A percentile compares a stretch with the other conserved stretches of the same genome.
Conservation (phyloP, 352 stramenopile species). For the Elongisporangium senticosum region DNA sequence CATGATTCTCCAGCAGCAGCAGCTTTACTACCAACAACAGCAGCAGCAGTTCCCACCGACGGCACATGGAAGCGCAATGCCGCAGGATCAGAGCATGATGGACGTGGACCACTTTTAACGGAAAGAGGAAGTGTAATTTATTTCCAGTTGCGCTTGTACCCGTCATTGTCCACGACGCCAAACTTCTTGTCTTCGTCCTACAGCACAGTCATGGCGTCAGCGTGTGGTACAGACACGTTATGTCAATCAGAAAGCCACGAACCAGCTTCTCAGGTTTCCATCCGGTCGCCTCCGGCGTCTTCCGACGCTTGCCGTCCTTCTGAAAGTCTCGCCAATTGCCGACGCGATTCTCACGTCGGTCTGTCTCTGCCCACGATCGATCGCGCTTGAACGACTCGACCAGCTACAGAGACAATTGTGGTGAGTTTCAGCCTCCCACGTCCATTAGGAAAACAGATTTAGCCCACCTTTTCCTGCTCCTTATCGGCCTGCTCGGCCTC, state of each 20-base stretch:
- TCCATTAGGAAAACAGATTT: neutral
- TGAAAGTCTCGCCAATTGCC: constrained; percentile 79
- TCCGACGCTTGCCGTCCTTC: constrained; percentile 63
- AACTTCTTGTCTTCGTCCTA: constrained; percentile 52
- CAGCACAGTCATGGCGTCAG: constrained; percentile 1
- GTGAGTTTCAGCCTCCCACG: neutral
- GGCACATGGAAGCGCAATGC: constrained; percentile 6
- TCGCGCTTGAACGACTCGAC: constrained; percentile 66
- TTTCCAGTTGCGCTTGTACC: constrained; percentile 81
- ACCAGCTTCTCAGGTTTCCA: constrained; percentile 66
- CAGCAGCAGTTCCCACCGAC: constrained; percentile 6
- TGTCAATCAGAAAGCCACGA: constrained; percentile 6
- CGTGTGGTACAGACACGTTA: constrained; percentile 2
- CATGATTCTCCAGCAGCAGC: constrained; percentile 7
- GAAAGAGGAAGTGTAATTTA: constrained; percentile 29
- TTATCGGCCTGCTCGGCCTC: constrained; percentile 75
- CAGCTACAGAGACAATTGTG: constrained; percentile 9
- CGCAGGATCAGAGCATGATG: constrained; percentile 53
- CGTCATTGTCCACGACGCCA: constrained; percentile 55
- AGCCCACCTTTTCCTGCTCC: constrained; percentile 52
- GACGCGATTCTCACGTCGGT: constrained; percentile 73
- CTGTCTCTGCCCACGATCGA: constrained; percentile 65
- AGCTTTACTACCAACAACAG: constrained; percentile 12
- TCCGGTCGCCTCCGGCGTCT: constrained; percentile 48
- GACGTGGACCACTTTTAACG: constrained; percentile 41